Conservation (phyloP, 257 asterid species). For the Solanum pinnatisectum region DNA sequence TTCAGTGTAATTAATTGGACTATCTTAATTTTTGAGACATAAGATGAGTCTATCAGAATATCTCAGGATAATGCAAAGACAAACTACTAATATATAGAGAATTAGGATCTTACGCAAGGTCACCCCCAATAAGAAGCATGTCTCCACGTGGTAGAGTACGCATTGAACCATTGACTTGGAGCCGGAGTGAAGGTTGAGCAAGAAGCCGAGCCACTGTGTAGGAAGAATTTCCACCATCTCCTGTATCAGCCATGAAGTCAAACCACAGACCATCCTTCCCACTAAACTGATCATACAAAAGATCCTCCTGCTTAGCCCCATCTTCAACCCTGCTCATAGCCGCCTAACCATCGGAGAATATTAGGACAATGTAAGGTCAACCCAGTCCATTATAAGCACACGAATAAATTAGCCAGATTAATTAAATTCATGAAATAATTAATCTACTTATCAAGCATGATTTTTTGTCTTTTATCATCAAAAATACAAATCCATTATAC, state of each 20-base stretch:
- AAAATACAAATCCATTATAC: neutral
- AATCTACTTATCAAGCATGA: neutral
- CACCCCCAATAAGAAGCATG: constrained; percentile 96
- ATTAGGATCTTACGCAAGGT: constrained; percentile 83
- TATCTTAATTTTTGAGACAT: neutral
- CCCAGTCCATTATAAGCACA: neutral
- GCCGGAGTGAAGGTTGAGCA: constrained; percentile 76
- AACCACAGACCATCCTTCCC: constrained; percentile 91
- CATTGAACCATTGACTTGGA: constrained; percentile 39
- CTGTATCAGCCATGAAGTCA: constrained; percentile 99
- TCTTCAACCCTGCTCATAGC: constrained; percentile 93
- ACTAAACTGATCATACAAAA: constrained; percentile 76
- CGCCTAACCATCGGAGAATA: constrained; percentile 40
- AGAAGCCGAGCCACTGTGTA: constrained; percentile 87
- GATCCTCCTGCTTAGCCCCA: constrained; percentile 70
- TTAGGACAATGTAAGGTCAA: neutral
- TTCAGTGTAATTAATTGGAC: neutral
- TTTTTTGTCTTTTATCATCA: neutral
- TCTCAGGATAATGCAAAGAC: neutral
- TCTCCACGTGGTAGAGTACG: constrained; percentile 67
- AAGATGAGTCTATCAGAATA: neutral
- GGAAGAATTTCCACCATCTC: constrained; percentile 97
- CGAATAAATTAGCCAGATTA: neutral
- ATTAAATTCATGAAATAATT: neutral
- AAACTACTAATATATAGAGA: neutral